Percentiles rank a stretch among this genome's conserved stretches.
These are phyloP conservation scores for Grigorovia yakushimaensis DNA, from an alignment of 805 yeast species.

Conservation along the genomic window DNA sequence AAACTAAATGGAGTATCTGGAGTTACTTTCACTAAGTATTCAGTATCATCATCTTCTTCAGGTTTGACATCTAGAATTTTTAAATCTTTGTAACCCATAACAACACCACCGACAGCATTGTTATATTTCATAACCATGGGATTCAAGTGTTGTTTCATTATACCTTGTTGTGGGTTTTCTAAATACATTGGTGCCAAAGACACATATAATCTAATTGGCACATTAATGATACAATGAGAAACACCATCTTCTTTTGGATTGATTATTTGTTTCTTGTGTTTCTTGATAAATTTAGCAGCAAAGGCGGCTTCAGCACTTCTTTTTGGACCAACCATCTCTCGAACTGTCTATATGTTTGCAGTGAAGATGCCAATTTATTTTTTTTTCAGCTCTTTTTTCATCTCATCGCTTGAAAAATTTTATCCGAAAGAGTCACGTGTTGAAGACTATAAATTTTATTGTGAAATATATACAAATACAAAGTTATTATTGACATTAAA, in stretches of 20 bases:
- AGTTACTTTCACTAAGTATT: constrained; percentile 54
- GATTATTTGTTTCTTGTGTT: constrained; percentile 17
- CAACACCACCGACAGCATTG: constrained; percentile 66
- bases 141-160: constrained; percentile 81
- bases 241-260: constrained; percentile 25
- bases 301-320: constrained; percentile 18
- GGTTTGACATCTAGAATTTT: constrained; percentile 37
- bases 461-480: neutral
- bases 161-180: constrained; percentile 62
- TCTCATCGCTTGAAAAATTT: neutral
- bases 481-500: no score
- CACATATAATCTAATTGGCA: constrained; percentile 50
- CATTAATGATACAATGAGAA: constrained; percentile 27
- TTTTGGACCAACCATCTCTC: constrained; percentile 14
- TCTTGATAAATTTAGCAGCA: constrained; percentile 20
- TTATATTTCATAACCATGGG: constrained; percentile 80
- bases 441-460: neutral
- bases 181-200: constrained; percentile 81
- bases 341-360: neutral
- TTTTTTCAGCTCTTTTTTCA: neutral
- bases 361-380: neutral
- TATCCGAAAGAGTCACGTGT: neutral
- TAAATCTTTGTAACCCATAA: constrained; percentile 67
- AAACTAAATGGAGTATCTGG: constrained; percentile 82
- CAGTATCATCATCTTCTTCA: constrained; percentile 29